These are phyloP conservation scores for Sarcodon aspratus DNA, from an alignment of 768 basidiomycete species.

Conservation along the genomic window DNA sequence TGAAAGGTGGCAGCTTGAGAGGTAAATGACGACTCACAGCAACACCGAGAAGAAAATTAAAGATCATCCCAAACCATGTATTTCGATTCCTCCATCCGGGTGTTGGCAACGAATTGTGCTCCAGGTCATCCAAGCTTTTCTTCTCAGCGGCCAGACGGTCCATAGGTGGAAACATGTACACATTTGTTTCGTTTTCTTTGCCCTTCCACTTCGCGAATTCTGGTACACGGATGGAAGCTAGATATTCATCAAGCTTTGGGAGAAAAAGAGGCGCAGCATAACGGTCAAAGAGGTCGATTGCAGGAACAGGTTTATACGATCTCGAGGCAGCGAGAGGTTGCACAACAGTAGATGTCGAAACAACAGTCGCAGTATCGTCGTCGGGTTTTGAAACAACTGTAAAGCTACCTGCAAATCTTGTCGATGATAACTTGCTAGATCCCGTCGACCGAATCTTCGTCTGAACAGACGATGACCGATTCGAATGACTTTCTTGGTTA, in stretches of 20 bases:
- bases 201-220: conserved; percentile 21
- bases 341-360: neutral
- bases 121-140: conserved; percentile 45
- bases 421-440: too few relatives aligned
- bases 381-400: neutral
- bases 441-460: too few relatives aligned
- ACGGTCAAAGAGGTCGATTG: conserved; percentile 45
- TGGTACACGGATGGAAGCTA: conserved; percentile 36
- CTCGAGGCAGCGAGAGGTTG: too few relatives aligned
- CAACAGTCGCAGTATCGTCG: neutral
- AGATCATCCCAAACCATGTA: conserved; percentile 33
- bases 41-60: conserved; percentile 39
- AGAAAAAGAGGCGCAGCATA: conserved; percentile 46
- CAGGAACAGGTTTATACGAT: conserved; percentile 38
- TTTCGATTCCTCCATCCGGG: conserved; percentile 47
- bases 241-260: conserved; percentile 47
- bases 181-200: conserved; percentile 10
- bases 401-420: too few relatives aligned
- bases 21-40: conserved; percentile 27
- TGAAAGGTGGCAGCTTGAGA: neutral
- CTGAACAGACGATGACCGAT: too few relatives aligned
- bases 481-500: too few relatives aligned
- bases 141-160: conserved; percentile 37
- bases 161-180: conserved; percentile 52
- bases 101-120: conserved; percentile 35